Evolutionary conservation across 768 basidiomycete species (phyloP).

Genomic region (Coprinopsis cinerea): DNA sequence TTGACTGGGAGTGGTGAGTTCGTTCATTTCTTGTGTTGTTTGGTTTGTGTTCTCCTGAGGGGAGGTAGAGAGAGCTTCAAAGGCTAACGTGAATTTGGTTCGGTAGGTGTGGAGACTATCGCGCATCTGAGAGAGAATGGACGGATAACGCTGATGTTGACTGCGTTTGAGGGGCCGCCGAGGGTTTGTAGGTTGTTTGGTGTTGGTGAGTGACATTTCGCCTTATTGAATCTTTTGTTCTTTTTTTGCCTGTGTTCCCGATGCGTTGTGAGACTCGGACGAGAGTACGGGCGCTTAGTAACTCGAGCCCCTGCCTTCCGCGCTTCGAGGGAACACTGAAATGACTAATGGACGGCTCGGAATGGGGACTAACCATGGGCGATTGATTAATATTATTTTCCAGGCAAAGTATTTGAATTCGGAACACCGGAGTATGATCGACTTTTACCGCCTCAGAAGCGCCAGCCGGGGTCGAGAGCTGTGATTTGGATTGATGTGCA

Average conservation of each 20-base stretch:
- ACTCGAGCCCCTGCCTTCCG: no score
- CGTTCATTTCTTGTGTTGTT: no score
- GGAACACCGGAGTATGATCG: constrained; percentile 49
- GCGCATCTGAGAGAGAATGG: constrained; percentile 59
- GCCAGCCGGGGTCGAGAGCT: constrained; percentile 50
- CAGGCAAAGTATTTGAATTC: constrained; percentile 52
- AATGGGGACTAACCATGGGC: no score
- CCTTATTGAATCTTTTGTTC: not conserved
- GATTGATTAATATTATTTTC: no score
- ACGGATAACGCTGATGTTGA: constrained; percentile 56
- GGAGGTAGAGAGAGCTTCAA: no score
- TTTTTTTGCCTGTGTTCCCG: no score
- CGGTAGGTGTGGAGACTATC: constrained; percentile 19
- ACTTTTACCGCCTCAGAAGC: constrained; percentile 35
- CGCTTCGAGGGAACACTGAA: no score
- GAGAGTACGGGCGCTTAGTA: no score
- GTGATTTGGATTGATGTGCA: constrained; percentile 52
- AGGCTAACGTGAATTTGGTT: no score
- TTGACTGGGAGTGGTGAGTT: constrained; percentile 47
- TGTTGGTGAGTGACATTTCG: constrained; percentile 30
- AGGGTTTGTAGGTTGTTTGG: constrained; percentile 57
- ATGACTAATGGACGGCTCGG: no score
- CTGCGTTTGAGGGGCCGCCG: constrained; percentile 55
- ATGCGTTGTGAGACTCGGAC: no score
- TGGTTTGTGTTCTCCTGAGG: not conserved